Evolutionary conservation across 805 yeast species (phyloP).

Genomic region (Ogataea pini): DNA sequence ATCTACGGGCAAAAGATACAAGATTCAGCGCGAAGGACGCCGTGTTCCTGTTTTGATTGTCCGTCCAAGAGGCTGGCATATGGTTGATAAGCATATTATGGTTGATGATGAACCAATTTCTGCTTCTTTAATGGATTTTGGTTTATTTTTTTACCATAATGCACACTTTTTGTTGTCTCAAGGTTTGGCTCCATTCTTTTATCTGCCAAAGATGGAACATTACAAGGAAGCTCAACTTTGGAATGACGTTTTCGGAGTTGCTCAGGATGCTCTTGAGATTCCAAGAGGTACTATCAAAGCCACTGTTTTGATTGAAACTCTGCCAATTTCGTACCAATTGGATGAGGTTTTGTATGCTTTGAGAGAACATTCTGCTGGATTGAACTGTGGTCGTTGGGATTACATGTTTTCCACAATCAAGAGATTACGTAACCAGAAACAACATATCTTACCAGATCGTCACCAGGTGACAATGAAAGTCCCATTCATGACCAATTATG

Average conservation of each 20-base stretch:
- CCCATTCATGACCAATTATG: slow-evolving; percentile 80
- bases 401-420: slow-evolving; percentile 81
- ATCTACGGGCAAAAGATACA: slow-evolving; percentile 40
- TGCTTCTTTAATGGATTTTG: slow-evolving; percentile 79
- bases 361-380: slow-evolving; percentile 75
- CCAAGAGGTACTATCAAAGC: slow-evolving; percentile 80
- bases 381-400: slow-evolving; percentile 91
- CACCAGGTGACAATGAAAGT: slow-evolving; percentile 78
- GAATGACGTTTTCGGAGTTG: slow-evolving; percentile 76
- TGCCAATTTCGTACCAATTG: slow-evolving; percentile 86
- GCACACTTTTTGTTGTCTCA: slow-evolving; percentile 59
- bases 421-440: slow-evolving; percentile 66
- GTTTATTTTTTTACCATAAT: slow-evolving; percentile 74
- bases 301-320: slow-evolving; percentile 77
- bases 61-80: slow-evolving; percentile 89
- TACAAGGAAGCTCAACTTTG: slow-evolving; percentile 79
- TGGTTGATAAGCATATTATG: slow-evolving; percentile 68
- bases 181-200: slow-evolving; percentile 81
- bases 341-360: slow-evolving; percentile 79
- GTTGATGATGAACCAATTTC: slow-evolving; percentile 77
- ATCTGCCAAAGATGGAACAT: slow-evolving; percentile 85
- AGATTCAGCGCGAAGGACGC: slow-evolving; percentile 46
- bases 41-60: slow-evolving; percentile 77
- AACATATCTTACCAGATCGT: slow-evolving; percentile 75
- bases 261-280: slow-evolving; percentile 70